Percentiles rank a stretch among this genome's conserved stretches.
Conservation (phyloP, 768 basidiomycete species). For the Amanita muscaria region DNA sequence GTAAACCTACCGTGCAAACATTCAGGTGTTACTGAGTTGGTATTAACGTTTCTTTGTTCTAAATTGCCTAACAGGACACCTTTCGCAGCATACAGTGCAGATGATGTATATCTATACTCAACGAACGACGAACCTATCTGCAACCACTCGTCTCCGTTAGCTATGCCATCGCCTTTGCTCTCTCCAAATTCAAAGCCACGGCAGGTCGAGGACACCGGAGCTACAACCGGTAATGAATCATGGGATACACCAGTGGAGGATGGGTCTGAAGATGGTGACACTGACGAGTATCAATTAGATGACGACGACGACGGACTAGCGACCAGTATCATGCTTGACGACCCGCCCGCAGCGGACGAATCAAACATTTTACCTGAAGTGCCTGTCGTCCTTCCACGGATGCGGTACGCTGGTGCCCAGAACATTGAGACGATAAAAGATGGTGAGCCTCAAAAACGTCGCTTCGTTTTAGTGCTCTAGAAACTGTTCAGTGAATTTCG, state of each 20-base stretch:
- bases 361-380: constrained; percentile 25
- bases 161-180: constrained; percentile 20
- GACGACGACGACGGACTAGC: constrained; percentile 21
- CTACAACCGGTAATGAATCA: neutral
- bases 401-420: constrained; percentile 57
- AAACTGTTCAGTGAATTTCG: constrained; percentile 58
- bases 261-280: neutral
- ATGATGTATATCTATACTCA: constrained; percentile 68
- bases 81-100: constrained; percentile 59
- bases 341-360: constrained; percentile 19
- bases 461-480: neutral
- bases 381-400: constrained; percentile 54
- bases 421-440: constrained; percentile 86
- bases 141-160: constrained; percentile 15
- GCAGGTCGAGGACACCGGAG: constrained; percentile 10
- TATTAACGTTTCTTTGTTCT: constrained; percentile 8
- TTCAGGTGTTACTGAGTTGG: constrained; percentile 59
- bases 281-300: neutral
- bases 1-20: neutral
- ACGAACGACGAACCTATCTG: constrained; percentile 50
- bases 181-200: constrained; percentile 19
- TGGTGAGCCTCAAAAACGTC: constrained; percentile 35
- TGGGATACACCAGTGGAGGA: neutral
- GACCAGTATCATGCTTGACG: constrained; percentile 14
- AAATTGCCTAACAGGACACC: neutral